Percentiles rank a stretch among this genome's conserved stretches.
Evolutionary conservation across 495 filamentous ascomycete species (phyloP).

Genomic region (Pyrenula massariospora): DNA sequence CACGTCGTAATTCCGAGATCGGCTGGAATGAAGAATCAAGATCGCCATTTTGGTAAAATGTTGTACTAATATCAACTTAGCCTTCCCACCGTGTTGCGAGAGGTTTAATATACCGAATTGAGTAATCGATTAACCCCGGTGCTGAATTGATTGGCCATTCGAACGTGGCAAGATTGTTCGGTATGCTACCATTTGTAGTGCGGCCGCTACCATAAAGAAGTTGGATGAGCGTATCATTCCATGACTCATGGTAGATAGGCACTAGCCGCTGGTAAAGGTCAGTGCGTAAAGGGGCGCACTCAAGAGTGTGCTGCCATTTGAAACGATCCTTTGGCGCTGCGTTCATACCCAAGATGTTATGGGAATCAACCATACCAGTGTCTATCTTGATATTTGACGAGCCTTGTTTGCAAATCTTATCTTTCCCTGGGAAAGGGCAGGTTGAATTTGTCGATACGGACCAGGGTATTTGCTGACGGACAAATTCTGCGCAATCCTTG

Average conservation of each 20-base stretch:
- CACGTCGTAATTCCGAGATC: neutral
- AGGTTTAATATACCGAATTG: no score
- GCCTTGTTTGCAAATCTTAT: neutral
- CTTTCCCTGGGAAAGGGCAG: neutral
- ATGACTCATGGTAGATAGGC: no score
- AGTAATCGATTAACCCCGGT: no score
- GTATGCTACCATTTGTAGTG: no score
- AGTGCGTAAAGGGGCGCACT: neutral
- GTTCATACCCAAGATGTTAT: constrained; percentile 8
- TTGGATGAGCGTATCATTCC: no score
- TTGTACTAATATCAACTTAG: no score
- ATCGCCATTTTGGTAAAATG: no score
- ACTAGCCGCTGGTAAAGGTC: no score
- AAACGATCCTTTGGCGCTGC: constrained; percentile 2
- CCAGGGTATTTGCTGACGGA: neutral
- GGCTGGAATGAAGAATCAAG: neutral
- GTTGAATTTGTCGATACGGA: neutral
- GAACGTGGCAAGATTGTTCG: neutral
- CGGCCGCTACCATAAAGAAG: no score
- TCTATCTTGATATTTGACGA: constrained; percentile 1
- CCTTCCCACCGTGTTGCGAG: no score
- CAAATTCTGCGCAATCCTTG: neutral
- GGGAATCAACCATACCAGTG: constrained; percentile 7
- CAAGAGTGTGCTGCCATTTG: constrained; percentile 1
- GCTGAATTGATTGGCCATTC: neutral